Base-by-base conservation (phyloP, 31 red algal species). In the Bonnemaisonia californica region DNA sequence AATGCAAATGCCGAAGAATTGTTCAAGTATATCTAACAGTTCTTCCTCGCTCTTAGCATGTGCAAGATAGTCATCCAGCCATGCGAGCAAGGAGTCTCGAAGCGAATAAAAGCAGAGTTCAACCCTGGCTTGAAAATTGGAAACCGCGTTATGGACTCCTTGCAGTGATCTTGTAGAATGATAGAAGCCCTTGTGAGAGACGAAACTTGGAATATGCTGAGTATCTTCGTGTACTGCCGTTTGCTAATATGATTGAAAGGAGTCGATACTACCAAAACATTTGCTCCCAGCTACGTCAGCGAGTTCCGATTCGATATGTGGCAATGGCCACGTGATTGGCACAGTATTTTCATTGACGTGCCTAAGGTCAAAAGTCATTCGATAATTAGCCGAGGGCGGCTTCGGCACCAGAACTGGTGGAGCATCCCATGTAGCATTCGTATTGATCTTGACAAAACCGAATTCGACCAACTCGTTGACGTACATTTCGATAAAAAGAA, bases 291-390 rank as follows among this genome's bases (percentile, higher is more conserved):
- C 23, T 19, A 82, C 22, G n/a, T 68, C 33, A 9, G 22, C 13
- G 18, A 80, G 37, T 61, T 67, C 54, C n/a, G 81, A 76, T 41
- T 75, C 69, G 1, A 65, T 19, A 27, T 62, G 54, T 1, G 69
- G 70, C 68, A 75, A 62, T 8, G 55, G 29, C 81, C 21, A 66
- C 19, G 19, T 24, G 37, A 54, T 74, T 8, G 37, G 68, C 18
- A 62, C 54, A 58, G 68, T 74, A 38, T 2, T 41, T 16, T 47
- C 45, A 31, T 76, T 86, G 21, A 69, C 23, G 36, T 35, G 41
- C n/a, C 82, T 48, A 19, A 86, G 72, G 45, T 86, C 82, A 27
- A 86, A 47, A 41, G 82, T 86, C 16, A 86, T 32, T n/a, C 82
- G 28, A 22, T 62, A 73, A 26, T 59, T 83, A 4, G 63, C 41